A percentile compares a stretch with the other conserved stretches of the same genome.
Evolutionary conservation across 352 stramenopile genomes (phyloP).

Genomic region (Pilasporangium apinafurcum): DNA sequence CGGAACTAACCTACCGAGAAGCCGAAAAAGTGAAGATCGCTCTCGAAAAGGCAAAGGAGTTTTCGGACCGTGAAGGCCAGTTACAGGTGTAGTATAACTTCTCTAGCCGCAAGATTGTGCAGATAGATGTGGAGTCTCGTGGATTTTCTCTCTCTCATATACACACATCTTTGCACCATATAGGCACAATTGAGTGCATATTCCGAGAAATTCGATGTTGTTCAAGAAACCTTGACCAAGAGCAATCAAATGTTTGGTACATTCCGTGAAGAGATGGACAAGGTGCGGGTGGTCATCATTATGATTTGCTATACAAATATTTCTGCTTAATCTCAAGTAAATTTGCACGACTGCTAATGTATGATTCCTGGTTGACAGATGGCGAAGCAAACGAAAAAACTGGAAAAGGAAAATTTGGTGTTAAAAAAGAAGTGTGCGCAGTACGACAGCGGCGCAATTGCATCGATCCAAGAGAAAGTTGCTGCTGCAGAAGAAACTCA

Average conservation of each 20-base stretch:
- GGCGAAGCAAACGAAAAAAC: slow-evolving; percentile 79
- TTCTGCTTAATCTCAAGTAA: too few relatives aligned
- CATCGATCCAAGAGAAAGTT: slow-evolving; percentile 71
- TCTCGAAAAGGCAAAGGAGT: slow-evolving; percentile 79
- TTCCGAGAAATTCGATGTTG: slow-evolving; percentile 81
- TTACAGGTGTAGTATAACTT: slow-evolving; percentile 33
- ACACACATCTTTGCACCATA: not conserved
- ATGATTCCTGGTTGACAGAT: slow-evolving; percentile 21
- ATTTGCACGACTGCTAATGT: too few relatives aligned
- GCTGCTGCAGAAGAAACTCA: slow-evolving; percentile 44
- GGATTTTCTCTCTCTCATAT: not conserved
- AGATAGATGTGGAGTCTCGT: too few relatives aligned
- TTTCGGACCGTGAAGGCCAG: slow-evolving; percentile 66
- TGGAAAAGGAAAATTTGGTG: slow-evolving; percentile 80
- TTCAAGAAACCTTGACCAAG: slow-evolving; percentile 80
- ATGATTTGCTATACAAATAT: not conserved
- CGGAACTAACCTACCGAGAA: slow-evolving; percentile 66
- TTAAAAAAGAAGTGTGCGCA: slow-evolving; percentile 78
- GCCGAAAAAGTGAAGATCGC: slow-evolving; percentile 63
- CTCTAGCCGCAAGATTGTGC: not conserved
- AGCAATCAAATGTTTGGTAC: slow-evolving; percentile 85
- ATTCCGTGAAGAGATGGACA: slow-evolving; percentile 84
- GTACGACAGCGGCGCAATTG: slow-evolving; percentile 75
- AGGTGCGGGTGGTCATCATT: slow-evolving; percentile 15
- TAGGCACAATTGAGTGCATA: slow-evolving; percentile 72